Conservation (phyloP, 371 early-diverging fungal species). For the Mucor velutinosus region DNA sequence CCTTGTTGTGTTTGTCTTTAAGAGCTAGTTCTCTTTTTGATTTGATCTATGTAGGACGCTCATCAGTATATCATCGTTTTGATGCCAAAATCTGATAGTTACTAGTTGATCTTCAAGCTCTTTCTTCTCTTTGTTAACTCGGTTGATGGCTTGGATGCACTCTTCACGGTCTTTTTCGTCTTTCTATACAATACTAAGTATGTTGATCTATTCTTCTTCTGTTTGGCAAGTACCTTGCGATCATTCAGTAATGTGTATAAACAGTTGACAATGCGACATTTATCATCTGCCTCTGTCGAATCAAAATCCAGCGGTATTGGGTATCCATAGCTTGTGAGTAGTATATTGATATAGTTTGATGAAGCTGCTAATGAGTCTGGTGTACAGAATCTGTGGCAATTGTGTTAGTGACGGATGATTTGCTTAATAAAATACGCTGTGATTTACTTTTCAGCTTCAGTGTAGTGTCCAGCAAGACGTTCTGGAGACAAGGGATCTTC, state of each 20-base stretch:
- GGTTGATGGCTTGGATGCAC: constrained; percentile 6
- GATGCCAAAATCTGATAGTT: not conserved
- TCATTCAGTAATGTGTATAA: constrained; percentile 37
- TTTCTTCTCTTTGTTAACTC: constrained; percentile 11
- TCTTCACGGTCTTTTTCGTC: constrained; percentile 16
- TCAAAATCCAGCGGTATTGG: constrained; percentile 43
- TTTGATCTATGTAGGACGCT: not conserved
- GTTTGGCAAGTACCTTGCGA: constrained; percentile 28
- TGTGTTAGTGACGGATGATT: not conserved
- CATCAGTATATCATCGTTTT: not conserved
- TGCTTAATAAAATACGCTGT: not conserved
- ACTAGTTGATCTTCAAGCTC: constrained; percentile 9
- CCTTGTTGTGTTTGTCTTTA: constrained; percentile 5
- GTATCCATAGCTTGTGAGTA: constrained; percentile 45
- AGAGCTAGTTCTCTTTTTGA: constrained; percentile 2
- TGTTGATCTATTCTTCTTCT: not conserved
- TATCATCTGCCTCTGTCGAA: constrained; percentile 28
- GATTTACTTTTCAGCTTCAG: constrained; percentile 9
- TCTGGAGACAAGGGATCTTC: constrained; percentile 5
- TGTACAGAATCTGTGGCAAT: constrained; percentile 22
- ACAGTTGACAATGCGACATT: constrained; percentile 45
- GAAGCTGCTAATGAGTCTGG: constrained; percentile 20
- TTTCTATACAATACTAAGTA: constrained; percentile 4
- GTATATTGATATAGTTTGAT: constrained; percentile 42
- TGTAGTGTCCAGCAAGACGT: not conserved